Conservation (phyloP, 768 basidiomycete genomes). For the Cytidiella melzeri region DNA sequence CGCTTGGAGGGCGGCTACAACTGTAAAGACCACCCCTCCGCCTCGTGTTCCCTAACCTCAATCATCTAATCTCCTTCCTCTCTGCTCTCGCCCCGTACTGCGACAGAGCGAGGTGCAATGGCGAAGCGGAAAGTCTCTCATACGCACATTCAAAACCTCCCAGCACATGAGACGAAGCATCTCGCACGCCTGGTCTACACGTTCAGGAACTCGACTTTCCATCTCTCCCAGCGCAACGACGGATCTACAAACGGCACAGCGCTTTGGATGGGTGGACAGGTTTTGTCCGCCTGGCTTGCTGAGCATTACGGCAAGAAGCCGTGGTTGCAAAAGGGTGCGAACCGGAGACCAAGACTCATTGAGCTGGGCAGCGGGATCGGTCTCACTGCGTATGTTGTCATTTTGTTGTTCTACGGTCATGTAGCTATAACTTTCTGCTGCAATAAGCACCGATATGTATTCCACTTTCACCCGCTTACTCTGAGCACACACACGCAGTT, state of each 20-base stretch:
- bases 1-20: conserved; percentile 11
- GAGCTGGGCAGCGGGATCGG: conserved; percentile 85
- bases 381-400: conserved; percentile 62
- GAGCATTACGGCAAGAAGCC: conserved; percentile 28
- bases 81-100: conserved; percentile 3
- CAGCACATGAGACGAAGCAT: conserved; percentile 66
- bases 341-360: conserved; percentile 39
- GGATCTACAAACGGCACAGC: conserved; percentile 72
- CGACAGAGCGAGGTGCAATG: background rate
- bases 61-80: conserved; percentile 5
- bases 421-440: background rate
- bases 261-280: conserved; percentile 80
- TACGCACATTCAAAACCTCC: conserved; percentile 22
- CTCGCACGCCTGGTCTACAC: conserved; percentile 40
- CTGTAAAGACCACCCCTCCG: conserved; percentile 8
- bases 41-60: conserved; percentile 12
- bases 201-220: conserved; percentile 35
- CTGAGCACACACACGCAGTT: conserved; percentile 31
- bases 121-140: background rate
- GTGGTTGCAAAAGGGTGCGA: conserved; percentile 6
- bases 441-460: no score
- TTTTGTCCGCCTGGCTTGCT: conserved; percentile 58
- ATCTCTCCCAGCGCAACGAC: conserved; percentile 52
- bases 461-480: background rate
- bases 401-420: background rate